These are phyloP conservation scores for Metschnikowia peoriensis DNA, from an alignment of 805 yeast species.

Conservation along the genomic window DNA sequence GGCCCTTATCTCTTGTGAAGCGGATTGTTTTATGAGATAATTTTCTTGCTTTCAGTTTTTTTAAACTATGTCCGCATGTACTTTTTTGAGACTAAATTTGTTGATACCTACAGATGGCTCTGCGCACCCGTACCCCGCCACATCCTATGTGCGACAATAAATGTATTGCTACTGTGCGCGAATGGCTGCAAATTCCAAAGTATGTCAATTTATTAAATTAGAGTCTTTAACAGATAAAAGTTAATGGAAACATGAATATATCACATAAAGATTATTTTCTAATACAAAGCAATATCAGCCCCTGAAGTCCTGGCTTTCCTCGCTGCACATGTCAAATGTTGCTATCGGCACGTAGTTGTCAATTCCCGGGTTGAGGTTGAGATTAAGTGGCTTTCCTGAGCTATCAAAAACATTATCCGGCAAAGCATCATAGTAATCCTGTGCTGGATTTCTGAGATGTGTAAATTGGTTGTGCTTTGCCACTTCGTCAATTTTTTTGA, in stretches of 20 bases:
- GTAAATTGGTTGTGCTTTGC: constrained; percentile 39
- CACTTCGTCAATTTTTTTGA: constrained; percentile 51
- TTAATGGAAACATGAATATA: not conserved
- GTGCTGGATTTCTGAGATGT: constrained; percentile 42
- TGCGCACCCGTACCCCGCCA: constrained; percentile 7
- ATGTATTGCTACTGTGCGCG: not conserved
- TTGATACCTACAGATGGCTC: not conserved
- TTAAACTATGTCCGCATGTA: not conserved
- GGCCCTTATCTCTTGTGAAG: not conserved
- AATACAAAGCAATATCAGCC: not conserved
- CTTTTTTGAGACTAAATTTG: not conserved
- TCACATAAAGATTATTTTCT: not conserved
- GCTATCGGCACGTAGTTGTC: constrained; percentile 9
- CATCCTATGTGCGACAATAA: not conserved
- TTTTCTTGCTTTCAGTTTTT: not conserved
- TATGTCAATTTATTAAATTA: not conserved
- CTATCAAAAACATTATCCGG: constrained; percentile 32
- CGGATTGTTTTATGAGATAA: not conserved
- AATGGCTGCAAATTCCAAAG: too few species aligned
- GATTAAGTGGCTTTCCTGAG: constrained; percentile 28
- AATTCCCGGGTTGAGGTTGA: constrained; percentile 27
- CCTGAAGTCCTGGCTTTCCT: constrained; percentile 4
- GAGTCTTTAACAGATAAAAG: not conserved
- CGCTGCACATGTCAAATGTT: constrained; percentile 15
- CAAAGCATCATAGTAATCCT: constrained; percentile 35